A percentile compares a stretch with the other conserved stretches of the same genome.
These are phyloP conservation scores for Carex littledalei DNA, from an alignment of 176 grass and related monocot species.

Conservation along the genomic window DNA sequence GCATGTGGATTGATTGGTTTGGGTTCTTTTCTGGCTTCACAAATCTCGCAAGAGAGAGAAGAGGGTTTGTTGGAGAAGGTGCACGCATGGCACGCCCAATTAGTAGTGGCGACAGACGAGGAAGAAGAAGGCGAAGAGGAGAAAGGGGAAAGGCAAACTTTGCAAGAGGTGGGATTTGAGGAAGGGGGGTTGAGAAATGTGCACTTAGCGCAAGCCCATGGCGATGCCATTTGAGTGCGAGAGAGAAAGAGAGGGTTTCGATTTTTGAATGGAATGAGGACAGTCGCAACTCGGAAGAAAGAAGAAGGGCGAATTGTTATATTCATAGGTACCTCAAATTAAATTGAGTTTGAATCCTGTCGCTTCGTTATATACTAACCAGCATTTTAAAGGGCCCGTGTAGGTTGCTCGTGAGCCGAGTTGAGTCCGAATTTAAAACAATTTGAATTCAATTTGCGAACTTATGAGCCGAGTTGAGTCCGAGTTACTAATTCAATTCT, in stretches of 20 bases:
- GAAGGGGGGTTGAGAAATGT: slow-evolving; percentile 28
- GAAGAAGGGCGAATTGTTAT: background rate
- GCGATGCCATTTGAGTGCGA: slow-evolving; percentile 5
- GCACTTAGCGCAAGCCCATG: slow-evolving; percentile 45
- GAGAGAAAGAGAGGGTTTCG: background rate
- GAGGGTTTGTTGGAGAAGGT: slow-evolving; percentile 38
- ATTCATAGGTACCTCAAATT: no score
- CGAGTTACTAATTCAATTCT: no score
- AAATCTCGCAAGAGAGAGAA: slow-evolving; percentile 34
- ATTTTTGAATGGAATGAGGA: background rate
- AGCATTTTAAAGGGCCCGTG: no score
- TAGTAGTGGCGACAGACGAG: background rate
- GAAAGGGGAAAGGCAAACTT: slow-evolving; percentile 23
- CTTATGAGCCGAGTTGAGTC: no score
- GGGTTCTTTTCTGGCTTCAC: background rate
- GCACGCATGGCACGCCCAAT: slow-evolving; percentile 34
- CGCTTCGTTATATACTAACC: no score
- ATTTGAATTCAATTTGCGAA: no score
- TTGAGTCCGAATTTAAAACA: no score
- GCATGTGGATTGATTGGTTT: background rate
- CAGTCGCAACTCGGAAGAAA: background rate
- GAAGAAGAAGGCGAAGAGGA: background rate
- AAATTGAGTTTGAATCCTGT: no score
- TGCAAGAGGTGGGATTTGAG: slow-evolving; percentile 27
- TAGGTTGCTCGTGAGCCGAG: no score